Base-by-base conservation (phyloP, 2,329 filamentous ascomycete genomes). In the Chrysoporthe cubensis region DNA sequence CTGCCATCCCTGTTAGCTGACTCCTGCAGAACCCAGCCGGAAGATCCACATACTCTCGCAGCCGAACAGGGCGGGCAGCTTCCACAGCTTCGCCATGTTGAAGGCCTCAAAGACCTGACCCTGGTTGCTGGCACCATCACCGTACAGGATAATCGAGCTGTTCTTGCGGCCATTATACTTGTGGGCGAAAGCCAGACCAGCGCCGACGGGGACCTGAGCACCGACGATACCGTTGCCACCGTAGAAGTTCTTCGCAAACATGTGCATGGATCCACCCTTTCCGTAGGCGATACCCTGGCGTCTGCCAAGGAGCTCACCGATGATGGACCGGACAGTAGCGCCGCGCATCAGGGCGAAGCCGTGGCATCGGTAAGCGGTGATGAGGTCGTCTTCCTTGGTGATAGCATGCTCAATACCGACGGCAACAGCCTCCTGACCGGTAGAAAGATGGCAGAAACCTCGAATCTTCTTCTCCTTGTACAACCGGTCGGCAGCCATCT, bases 381-480 rank as follows among this genome's bases (percentile, higher is more conserved):
- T 99, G 74, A 99, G 81, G 79, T 97, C 93, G 85, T 99, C 96
- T 74, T 90, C 83, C 82, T 93, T 94, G 76, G 89, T 92, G 78
- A 99, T 92, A 73, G 94, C 94, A 80, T 97, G 93, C 85, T 99
- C 96, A 77, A 99, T 98, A 79, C 96, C 96, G 75, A 94, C 90
- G 69, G 96, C 94, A 73, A 99, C 96, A 73, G 96, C 96, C 87
- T 99, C 96, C 84, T 99, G 96, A 71, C 96, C 96, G 69, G 92
- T 97, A 69, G 96, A 98, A 82, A 99, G 84, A 85, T 99, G 96
- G 85, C 96, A 99, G 91, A 99, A 99, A 84, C 96, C 96, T 76
- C 96, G 92, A 76, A 99, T 98, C 88, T 99, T 98, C 91, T 99
- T 99, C 87, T 98, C 96, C 87, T 99, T 99, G 92, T 99, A 99